A percentile compares a stretch with the other conserved stretches of the same genome.
Evolutionary conservation across 2,329 filamentous ascomycete species (phyloP).

Genomic region (Aspergillus novofumigatus): DNA sequence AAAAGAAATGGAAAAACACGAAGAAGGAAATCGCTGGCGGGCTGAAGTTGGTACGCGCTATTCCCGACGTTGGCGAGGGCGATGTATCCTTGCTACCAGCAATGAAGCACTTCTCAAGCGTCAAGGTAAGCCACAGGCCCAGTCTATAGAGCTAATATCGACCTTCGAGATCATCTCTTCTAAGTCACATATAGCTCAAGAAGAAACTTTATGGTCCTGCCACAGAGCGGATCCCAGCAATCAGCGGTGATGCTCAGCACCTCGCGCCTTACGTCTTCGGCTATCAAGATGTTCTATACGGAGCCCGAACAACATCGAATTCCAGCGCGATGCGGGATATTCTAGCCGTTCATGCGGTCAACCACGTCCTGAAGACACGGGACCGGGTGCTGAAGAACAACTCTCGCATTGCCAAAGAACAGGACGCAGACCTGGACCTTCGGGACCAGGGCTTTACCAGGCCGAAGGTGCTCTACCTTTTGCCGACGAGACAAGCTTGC

Average conservation of each 20-base stretch:
- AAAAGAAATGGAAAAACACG: slow-evolving; percentile 47
- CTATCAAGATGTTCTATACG: slow-evolving; percentile 77
- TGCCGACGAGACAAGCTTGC: slow-evolving; percentile 85
- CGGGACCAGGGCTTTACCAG: slow-evolving; percentile 94
- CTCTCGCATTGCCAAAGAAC: slow-evolving; percentile 66
- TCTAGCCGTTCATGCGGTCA: slow-evolving; percentile 76
- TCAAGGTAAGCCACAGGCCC: slow-evolving; percentile 30
- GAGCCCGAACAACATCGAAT: slow-evolving; percentile 66
- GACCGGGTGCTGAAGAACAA: slow-evolving; percentile 93
- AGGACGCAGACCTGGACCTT: slow-evolving; percentile 65
- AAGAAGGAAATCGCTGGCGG: slow-evolving; percentile 34
- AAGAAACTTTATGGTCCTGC: slow-evolving; percentile 60
- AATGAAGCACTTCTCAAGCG: slow-evolving; percentile 28
- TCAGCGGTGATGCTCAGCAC: slow-evolving; percentile 60
- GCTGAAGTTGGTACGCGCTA: slow-evolving; percentile 27
- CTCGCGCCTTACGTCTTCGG: slow-evolving; percentile 71
- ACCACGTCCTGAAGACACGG: slow-evolving; percentile 90
- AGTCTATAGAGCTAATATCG: not conserved
- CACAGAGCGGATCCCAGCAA: slow-evolving; percentile 50
- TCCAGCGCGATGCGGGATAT: slow-evolving; percentile 66
- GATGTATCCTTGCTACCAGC: slow-evolving; percentile 23
- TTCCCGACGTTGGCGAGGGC: slow-evolving; percentile 26
- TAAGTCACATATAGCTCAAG: slow-evolving; percentile 58
- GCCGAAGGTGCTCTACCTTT: slow-evolving; percentile 84
- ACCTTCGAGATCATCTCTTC: slow-evolving; percentile 18